A percentile compares a stretch with the other conserved stretches of the same genome.
These are phyloP conservation scores for Phytophthora fragariaefolia DNA, from an alignment of 352 stramenopile species.

Conservation along the genomic window DNA sequence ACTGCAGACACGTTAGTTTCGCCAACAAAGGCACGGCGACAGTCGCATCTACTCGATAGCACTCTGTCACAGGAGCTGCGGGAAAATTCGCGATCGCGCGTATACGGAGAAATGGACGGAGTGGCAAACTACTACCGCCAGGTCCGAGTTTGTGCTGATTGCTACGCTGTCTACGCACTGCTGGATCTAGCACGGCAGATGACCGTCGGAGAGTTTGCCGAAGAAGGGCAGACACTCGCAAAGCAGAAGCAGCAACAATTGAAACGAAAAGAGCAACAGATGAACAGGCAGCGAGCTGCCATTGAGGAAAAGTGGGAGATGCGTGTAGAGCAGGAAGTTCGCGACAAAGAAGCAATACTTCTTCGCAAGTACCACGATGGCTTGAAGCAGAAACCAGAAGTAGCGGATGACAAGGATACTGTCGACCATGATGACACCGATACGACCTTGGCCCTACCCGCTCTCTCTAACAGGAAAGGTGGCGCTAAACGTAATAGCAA, in stretches of 20 bases:
- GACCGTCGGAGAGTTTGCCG: constrained; percentile 15
- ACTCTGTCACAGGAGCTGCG: constrained; percentile 65
- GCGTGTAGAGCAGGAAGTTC: constrained; percentile 47
- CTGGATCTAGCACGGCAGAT: constrained; percentile 76
- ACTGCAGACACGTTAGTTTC: not conserved
- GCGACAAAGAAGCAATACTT: constrained; percentile 56
- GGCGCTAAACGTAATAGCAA: constrained; percentile 8
- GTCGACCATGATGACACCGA: not conserved
- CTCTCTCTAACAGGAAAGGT: constrained; percentile 14
- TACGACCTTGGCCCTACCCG: constrained; percentile 11
- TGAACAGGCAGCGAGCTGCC: constrained; percentile 17
- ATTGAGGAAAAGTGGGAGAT: constrained; percentile 59
- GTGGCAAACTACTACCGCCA: constrained; percentile 85
- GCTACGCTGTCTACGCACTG: constrained; percentile 88
- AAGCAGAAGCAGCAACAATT: constrained; percentile 36
- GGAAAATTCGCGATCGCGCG: constrained; percentile 50
- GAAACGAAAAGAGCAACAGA: constrained; percentile 25
- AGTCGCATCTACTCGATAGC: constrained; percentile 50
- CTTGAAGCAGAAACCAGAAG: constrained; percentile 6
- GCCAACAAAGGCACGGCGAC: constrained; percentile 15
- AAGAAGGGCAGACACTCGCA: constrained; percentile 15
- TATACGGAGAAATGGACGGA: constrained; percentile 64
- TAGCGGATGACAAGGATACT: not conserved
- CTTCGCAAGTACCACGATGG: constrained; percentile 18
- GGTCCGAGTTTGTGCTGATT: constrained; percentile 85